Evolutionary conservation across 2,329 filamentous ascomycete species (phyloP), one percentile per base, ranked within the genome.

Genomic region (Ceratocystis destructans): DNA sequence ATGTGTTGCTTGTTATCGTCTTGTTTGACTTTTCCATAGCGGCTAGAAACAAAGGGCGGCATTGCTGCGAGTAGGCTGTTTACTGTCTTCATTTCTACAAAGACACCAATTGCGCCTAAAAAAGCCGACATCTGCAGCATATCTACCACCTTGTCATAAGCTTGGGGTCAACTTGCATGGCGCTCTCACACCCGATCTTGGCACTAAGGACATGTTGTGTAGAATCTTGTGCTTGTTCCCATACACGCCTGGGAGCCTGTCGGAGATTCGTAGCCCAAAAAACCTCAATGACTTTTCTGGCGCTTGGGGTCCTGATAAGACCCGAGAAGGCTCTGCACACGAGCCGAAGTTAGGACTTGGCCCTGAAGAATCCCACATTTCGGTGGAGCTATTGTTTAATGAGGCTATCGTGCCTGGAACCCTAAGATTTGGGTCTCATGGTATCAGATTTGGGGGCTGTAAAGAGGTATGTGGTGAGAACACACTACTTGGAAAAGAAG

Each of bases 261-360:
- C 83, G 69, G 93, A 93, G 76, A 77, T 94, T 5, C 79, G 91
- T 64, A 92, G 92, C 69, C 89, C 89, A 0, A 94, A 94, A 76
- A 91, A 82, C 71, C 78, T 89, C 68, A 79, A 83, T 31, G 89
- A 88, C 2, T 3, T 90, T 92, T 69, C 84, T 87, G 70, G 87
- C 87, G 5, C 75, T 94, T 1, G 89, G 89, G 65, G 89, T 89
- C 62, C 73, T 93, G 5, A 77, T 76, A 7, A 89, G 89, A 1
- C 73, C 94, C 22, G 88, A 90, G 71, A 89, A 86, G 72, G 89
- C 89, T 0, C 73, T 94, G 8, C 79, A 85, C 67, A 87, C 87
- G 1, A 78, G 90, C 72, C 75, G 83, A 48, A 78, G 57, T 77
- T 82, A 64, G 89, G 89, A 10, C 76, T 94, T 28, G 88, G 87